These are phyloP conservation scores for Solanum gandarillasii DNA, from an alignment of 257 asterid genomes.

Conservation along the genomic window DNA sequence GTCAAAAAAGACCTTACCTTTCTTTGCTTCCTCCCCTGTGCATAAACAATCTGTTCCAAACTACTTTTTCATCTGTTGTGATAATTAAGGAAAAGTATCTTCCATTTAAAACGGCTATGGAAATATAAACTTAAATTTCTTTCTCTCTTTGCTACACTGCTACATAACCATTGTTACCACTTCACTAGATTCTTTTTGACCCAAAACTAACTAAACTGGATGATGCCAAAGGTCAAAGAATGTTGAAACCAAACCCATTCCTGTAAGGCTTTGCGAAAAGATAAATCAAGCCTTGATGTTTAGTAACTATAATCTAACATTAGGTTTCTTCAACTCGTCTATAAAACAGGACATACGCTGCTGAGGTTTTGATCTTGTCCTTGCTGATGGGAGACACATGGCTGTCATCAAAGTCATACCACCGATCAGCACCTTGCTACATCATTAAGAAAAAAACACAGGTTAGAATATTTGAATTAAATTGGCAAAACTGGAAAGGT, in stretches of 20 bases:
- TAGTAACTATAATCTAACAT: conserved; percentile 21
- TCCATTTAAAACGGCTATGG: background rate
- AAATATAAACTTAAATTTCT: background rate
- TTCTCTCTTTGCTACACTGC: background rate
- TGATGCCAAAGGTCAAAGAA: conserved; percentile 31
- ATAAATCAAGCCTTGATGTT: conserved; percentile 11
- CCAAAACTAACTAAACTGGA: conserved; percentile 7
- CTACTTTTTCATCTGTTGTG: conserved; percentile 6
- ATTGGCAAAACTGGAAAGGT: background rate
- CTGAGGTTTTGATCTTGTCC: conserved; percentile 81
- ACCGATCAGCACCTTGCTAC: conserved; percentile 73
- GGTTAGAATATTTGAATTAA: background rate
- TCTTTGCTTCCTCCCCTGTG: background rate
- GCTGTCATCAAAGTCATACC: conserved; percentile 94
- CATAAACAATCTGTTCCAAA: background rate
- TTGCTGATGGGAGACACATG: conserved; percentile 55
- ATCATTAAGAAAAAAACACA: background rate
- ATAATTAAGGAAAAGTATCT: background rate
- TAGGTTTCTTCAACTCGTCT: conserved; percentile 60
- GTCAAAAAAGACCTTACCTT: background rate
- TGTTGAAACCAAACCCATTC: conserved; percentile 11
- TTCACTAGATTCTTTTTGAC: background rate
- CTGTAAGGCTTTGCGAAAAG: conserved; percentile 7
- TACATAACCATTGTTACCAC: background rate
- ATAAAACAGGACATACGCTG: conserved; percentile 78